phyloP scores from a whole-genome alignment of 2,329 filamentous ascomycete species.

The Scytalidium lignicola region DNA sequence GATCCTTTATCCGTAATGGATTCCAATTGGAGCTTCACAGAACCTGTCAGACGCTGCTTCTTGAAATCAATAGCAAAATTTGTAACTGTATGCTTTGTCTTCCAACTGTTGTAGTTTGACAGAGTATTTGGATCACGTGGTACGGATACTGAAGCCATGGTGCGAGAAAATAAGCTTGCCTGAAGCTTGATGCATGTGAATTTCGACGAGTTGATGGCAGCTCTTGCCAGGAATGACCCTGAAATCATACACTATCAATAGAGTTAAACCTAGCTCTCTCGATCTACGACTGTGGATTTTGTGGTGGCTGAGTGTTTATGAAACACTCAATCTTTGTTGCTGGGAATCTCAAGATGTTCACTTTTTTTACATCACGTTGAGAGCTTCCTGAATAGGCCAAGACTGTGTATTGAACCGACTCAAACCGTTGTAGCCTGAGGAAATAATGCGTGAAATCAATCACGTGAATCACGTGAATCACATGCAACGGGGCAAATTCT shows the following conservation, averaged over 20 bases:
- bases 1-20: conserved; percentile 69
- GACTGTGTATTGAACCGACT: neutral
- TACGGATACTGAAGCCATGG: conserved; percentile 16
- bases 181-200: neutral
- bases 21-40: conserved; percentile 70
- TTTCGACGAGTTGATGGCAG: conserved; percentile 11
- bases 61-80: conserved; percentile 82
- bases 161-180: conserved; percentile 12
- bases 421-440: neutral
- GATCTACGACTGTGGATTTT: neutral
- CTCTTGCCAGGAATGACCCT: conserved; percentile 12
- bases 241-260: conserved; percentile 13
- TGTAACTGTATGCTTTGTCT: conserved; percentile 76
- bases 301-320: neutral
- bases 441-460: too few relatives aligned
- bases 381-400: neutral
- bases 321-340: neutral
- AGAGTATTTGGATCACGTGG: conserved; percentile 80
- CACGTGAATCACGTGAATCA: too few relatives aligned
- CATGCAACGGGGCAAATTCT: too few relatives aligned
- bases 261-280: neutral
- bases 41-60: conserved; percentile 69
- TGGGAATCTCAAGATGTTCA: neutral
- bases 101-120: conserved; percentile 86
- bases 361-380: neutral